Conservation (phyloP, 108 stramenopile species). For the Fistulifera solaris region DNA sequence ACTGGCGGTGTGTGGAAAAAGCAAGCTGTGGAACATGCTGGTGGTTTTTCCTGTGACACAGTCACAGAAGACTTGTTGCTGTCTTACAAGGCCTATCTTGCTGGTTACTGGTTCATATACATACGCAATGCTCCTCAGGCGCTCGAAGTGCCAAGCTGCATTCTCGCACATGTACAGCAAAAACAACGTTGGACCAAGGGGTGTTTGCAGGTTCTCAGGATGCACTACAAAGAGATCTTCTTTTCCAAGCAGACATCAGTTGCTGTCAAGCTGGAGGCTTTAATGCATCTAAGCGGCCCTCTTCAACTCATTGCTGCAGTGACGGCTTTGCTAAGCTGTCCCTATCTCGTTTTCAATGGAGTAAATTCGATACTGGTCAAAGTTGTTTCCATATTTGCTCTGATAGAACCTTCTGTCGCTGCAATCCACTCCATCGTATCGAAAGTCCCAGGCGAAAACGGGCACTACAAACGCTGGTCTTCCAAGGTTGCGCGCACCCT, state of each 20-base stretch:
- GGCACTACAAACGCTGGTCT: constrained; percentile 12
- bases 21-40: constrained; percentile 12
- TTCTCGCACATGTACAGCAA: constrained; percentile 16
- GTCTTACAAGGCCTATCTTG: constrained; percentile 10
- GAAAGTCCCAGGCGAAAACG: constrained; percentile 14
- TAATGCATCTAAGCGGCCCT: constrained; percentile 12
- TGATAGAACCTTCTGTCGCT: too few species aligned
- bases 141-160: constrained; percentile 7
- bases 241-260: constrained; percentile 1
- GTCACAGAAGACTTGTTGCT: constrained; percentile 17
- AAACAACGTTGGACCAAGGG: constrained; percentile 29
- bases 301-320: neutral
- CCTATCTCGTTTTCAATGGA: neutral
- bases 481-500: neutral
- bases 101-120: constrained; percentile 18
- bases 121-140: constrained; percentile 11
- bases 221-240: constrained; percentile 2
- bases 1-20: constrained; percentile 21
- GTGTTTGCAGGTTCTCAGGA: constrained; percentile 10
- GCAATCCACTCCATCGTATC: too few species aligned
- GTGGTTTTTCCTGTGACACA: constrained; percentile 14
- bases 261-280: constrained; percentile 12
- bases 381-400: too few species aligned
- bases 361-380: neutral
- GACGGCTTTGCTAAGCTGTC: neutral